Evolutionary conservation across 1,139 yeast species (phyloP).

Genomic region (Saccharomyces uvarum): DNA sequence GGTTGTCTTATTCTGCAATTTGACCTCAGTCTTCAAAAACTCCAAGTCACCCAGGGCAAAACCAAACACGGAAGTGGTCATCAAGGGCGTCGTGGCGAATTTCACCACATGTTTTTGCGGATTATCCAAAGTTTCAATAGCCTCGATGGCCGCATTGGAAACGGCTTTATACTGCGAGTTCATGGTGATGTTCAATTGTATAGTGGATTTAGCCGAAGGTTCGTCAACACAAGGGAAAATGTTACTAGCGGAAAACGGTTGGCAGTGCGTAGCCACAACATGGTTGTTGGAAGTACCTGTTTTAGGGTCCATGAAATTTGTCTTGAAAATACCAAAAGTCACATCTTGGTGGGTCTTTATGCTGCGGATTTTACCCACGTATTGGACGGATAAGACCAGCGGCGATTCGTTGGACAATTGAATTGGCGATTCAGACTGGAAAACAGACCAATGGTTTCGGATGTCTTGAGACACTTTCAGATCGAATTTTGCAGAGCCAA

Average conservation of each 20-base stretch:
- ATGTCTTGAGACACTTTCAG: constrained; percentile 37
- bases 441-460: constrained; percentile 34
- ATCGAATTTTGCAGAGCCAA: constrained; percentile 15
- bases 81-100: constrained; percentile 49
- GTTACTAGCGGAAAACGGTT: constrained; percentile 54
- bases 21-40: constrained; percentile 35
- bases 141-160: constrained; percentile 27
- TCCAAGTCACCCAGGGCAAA: constrained; percentile 62
- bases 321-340: constrained; percentile 62
- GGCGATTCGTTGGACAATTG: background rate
- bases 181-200: constrained; percentile 37
- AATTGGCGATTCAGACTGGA: constrained; percentile 9
- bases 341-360: constrained; percentile 48
- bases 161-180: background rate
- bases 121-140: constrained; percentile 17
- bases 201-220: constrained; percentile 44
- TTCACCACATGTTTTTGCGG: constrained; percentile 28
- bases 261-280: constrained; percentile 61
- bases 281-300: constrained; percentile 43
- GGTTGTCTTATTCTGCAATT: constrained; percentile 18
- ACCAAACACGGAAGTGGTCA: constrained; percentile 56
- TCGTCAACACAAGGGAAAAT: constrained; percentile 67
- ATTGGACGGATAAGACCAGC: constrained; percentile 25
- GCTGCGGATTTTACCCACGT: constrained; percentile 50
- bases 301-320: constrained; percentile 48